These are phyloP conservation scores for Trichaptum fuscoviolaceum DNA, from an alignment of 768 basidiomycete species.

Conservation along the genomic window DNA sequence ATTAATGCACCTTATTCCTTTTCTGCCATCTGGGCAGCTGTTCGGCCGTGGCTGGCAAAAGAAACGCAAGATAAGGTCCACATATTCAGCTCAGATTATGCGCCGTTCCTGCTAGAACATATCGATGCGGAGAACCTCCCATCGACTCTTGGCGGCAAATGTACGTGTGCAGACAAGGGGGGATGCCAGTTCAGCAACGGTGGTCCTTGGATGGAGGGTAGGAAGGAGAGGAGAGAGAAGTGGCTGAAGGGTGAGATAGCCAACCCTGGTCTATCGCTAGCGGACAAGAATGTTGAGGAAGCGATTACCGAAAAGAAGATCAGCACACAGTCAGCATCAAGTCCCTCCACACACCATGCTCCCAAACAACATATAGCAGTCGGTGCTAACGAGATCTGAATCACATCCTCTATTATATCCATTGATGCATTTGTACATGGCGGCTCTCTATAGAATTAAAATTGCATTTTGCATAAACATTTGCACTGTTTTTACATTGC, in stretches of 20 bases:
- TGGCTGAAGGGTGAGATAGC: constrained; percentile 27
- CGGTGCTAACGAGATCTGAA: background rate
- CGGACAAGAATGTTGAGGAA: background rate
- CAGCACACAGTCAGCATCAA: background rate
- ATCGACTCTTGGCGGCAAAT: constrained; percentile 54
- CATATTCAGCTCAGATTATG: constrained; percentile 59
- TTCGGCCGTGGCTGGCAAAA: constrained; percentile 70
- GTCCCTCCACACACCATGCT: background rate
- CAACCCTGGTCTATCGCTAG: constrained; percentile 11
- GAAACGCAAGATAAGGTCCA: constrained; percentile 67
- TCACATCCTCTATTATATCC: background rate
- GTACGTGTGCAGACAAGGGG: constrained; percentile 49
- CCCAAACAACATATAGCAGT: background rate
- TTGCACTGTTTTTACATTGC: background rate
- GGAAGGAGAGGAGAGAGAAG: constrained; percentile 20
- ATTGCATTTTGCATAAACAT: background rate
- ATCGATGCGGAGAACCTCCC: constrained; percentile 65
- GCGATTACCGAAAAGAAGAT: background rate
- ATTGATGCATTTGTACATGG: background rate
- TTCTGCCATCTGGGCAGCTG: constrained; percentile 62
- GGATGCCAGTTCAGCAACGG: constrained; percentile 60
- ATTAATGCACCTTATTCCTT: constrained; percentile 72
- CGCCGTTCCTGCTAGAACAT: constrained; percentile 47
- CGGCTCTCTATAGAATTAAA: background rate
- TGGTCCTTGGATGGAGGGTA: constrained; percentile 67